Evolutionary conservation across 805 yeast genomes (phyloP), one percentile per base, ranked within the genome.

Genomic region (Kluyveromyces aestuarii): DNA sequence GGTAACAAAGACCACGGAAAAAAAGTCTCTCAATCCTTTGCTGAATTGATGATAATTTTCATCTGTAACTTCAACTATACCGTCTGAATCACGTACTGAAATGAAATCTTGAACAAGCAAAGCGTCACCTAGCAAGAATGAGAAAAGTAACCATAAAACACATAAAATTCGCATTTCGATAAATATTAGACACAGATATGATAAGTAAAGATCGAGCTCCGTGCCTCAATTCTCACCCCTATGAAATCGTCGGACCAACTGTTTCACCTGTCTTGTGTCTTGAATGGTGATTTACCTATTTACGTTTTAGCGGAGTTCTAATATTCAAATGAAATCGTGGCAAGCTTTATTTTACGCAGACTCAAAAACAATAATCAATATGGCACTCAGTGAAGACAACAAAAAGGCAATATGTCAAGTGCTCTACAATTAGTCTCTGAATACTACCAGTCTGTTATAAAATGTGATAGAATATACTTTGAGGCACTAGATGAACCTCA

Each of bases 21-120:
- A 77, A 61, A 80, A 76, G 43, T 76, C 80, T 45, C 80, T 67
- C 2, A 73, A 66, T 1, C 82, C 85, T 2, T 64, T 55, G 33
- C 77, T 62, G 1, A 76, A 40, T 2, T 57, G 47, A 8, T 59
- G 57, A 41, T 79, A 70, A 50, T 75, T 72, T 1, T 69, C 67
- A 16, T 72, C 68, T 1, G 64, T 59, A 19, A 79, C 67, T 6
- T 64, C 65, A 17, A 81, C 72, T 0, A 80, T 59, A 14, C 71
- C 72, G 47, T 71, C 58, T 2, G 51, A 44, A 49, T 63, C 68
- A 44, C 54, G 50, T 21, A 61, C 36, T 3, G 51, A 45, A 3
- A 44, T 41, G 18, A 57, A 41, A 8, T 56, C 54, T 8, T 30
- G 35, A 3, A 30, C 35, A 47, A 44, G 8, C 40, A 46, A 37